Percentiles rank a stretch among this genome's conserved stretches.
phyloP scores from a whole-genome alignment of 2,329 filamentous ascomycete species.

The Scedosporium dehoogii region DNA sequence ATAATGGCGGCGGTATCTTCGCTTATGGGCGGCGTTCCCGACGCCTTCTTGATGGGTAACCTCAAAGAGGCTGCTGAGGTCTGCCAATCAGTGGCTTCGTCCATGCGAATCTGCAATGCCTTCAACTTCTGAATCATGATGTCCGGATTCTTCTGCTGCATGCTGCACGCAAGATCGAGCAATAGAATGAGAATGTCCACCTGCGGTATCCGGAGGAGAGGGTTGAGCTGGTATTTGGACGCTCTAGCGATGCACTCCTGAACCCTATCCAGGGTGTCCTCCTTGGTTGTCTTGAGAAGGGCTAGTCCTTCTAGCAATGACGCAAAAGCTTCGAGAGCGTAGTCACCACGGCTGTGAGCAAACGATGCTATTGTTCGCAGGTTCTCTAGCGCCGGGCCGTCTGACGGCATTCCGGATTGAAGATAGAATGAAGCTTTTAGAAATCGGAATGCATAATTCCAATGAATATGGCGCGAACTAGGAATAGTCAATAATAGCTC shows the following conservation, averaged over 20 bases:
- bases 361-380: conserved; percentile 52
- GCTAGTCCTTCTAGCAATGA: conserved; percentile 61
- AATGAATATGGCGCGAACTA: conserved; percentile 56
- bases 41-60: conserved; percentile 45
- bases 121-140: conserved; percentile 50
- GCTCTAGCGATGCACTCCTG: conserved; percentile 67
- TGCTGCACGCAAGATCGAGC: conserved; percentile 59
- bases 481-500: conserved; percentile 10
- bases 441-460: conserved; percentile 70
- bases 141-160: conserved; percentile 52
- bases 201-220: conserved; percentile 53
- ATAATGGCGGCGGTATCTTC: conserved; percentile 47
- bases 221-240: conserved; percentile 59
- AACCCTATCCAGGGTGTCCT: conserved; percentile 59
- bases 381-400: conserved; percentile 57
- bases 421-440: conserved; percentile 61
- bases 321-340: conserved; percentile 54
- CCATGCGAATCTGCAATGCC: conserved; percentile 51
- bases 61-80: conserved; percentile 37
- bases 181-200: conserved; percentile 56
- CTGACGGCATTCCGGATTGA: conserved; percentile 48
- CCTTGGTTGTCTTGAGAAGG: conserved; percentile 52
- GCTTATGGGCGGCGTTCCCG: conserved; percentile 32
- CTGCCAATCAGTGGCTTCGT: conserved; percentile 43
- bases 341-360: conserved; percentile 51